Base-by-base conservation (phyloP, 352 stramenopile genomes). In the Globisporangium takayamanum region DNA sequence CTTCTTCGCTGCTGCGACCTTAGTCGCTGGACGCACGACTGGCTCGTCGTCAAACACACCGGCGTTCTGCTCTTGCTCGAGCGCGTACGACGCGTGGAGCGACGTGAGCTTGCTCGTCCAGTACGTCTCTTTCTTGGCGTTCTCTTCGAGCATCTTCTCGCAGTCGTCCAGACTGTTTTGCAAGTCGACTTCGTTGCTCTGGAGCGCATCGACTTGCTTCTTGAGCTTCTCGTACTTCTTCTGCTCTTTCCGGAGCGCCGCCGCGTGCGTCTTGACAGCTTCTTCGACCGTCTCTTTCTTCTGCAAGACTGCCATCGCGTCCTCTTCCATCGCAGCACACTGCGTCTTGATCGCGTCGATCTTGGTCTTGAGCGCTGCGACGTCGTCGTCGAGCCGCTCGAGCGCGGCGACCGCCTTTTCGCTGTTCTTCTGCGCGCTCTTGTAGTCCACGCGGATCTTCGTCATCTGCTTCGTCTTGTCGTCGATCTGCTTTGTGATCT, bases 161-260 rank as follows among this genome's bases (percentile, higher is more conserved):
- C 96, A 94, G 57, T 95, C 84, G 55, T 98, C 94, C 42, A 98
- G 68, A 60, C 96, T 89, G 33, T 93, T 95, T 47, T 86, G 63
- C 22, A 99, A 61, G 73, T 99, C 95, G 5, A 98, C 90, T 69
- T 98, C 95, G 11, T 79, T 76, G 55, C 79, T 96, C 41, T 86
- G 88, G 67, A 97, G 88, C 46, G 87, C 84, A n/a, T 96, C 85
- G 57, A 95, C 87, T 53, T 88, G 80, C 48, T 93, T 87, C 69
- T 97, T 97, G 6, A 95, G 74, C 54, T 95, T 94, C 44, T 77
- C 78, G 60, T 96, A 89, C 62, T 89, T 87, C 20, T 76, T 68
- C 53, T 91, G 69, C 33, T 94, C 75, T 44, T 88, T 88, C 3
- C 84, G 74, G 18, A 91, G 67, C 22, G 88, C 79, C 44, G 86